Evolutionary conservation across 371 early-diverging fungal species (phyloP), one percentile per base, ranked within the genome.

Genomic region (Mucor racemosus): DNA sequence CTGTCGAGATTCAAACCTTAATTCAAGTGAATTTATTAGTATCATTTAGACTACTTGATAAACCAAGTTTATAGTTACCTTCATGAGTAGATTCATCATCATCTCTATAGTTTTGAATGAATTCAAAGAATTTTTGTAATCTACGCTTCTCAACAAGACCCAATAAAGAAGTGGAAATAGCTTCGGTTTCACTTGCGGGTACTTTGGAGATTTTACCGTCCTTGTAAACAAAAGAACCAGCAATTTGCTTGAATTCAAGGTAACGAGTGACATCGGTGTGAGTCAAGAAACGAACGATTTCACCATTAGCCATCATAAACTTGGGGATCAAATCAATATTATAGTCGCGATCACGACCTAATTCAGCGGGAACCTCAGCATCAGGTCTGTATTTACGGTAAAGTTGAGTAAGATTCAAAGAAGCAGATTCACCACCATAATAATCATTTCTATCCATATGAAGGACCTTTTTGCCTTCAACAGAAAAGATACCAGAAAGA

Each of bases 241-340:
- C 86, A 65, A 99, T 96, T 76, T 96, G 94, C 78, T 94, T 92
- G 88, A 99, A 99, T 76, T 97, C 97, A 41, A 99, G 86, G 82
- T 99, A 97, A 62, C 97, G 93, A 33, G 98, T 95, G 44, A 99
- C 98, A 74, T 99, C 96, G 55, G 99, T 95, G 79, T 99, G 95
- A 62, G 89, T 90, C 69, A 94, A 82, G 68, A 94, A 92, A 59
- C 90, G 90, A 69, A 94, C 93, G 58, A 97, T 86, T 70, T 94
- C 93, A 58, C 95, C 98, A 70, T 95, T 97, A 58, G 97, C 99
- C 95, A 99, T 97, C 88, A 99, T 94, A 79, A 99, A 98, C 88
- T 99, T 99, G 74, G 99, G 99, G 56, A 99, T 96, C 74, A 99
- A 81, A 78, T 99, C 99, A 46, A 99, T 91, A 81, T 94, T 97